Evolutionary conservation across 208 protist species (phyloP).

Genomic region (Crithidia fasciculata): DNA sequence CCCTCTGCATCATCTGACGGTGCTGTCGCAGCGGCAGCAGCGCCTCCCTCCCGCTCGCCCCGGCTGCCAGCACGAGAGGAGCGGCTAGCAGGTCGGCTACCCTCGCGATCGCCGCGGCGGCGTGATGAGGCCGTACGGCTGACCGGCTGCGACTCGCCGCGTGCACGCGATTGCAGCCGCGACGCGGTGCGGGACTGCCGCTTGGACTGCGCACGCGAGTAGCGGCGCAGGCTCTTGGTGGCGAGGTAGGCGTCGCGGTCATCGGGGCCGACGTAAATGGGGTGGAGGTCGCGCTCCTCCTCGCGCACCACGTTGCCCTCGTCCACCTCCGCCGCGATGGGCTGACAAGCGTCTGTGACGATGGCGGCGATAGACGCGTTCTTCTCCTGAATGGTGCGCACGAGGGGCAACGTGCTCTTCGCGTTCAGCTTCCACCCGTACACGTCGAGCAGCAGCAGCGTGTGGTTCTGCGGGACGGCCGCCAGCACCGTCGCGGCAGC

Average conservation of each 20-base stretch:
- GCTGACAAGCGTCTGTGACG: constrained; percentile 80
- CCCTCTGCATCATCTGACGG: neutral
- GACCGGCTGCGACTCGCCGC: constrained; percentile 19
- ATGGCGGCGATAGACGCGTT: constrained; percentile 68
- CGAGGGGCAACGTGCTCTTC: constrained; percentile 37
- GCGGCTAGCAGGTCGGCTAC: constrained; percentile 25
- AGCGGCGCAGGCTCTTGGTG: constrained; percentile 79
- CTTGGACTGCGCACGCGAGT: constrained; percentile 80
- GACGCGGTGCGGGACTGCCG: constrained; percentile 57
- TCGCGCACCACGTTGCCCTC: constrained; percentile 67
- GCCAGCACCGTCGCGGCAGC: constrained; percentile 57
- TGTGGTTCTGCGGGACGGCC: constrained; percentile 62
- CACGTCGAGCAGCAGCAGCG: constrained; percentile 82
- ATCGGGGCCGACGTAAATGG: constrained; percentile 84
- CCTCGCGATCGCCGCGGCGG: constrained; percentile 25
- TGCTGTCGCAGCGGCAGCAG: neutral
- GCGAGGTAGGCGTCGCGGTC: constrained; percentile 87
- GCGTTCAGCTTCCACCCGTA: constrained; percentile 81
- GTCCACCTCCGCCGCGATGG: constrained; percentile 64
- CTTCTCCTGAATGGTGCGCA: constrained; percentile 55
- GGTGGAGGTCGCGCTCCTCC: constrained; percentile 54
- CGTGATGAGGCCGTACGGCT: constrained; percentile 37
- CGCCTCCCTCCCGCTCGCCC: constrained; percentile 6
- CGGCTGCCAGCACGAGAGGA: constrained; percentile 31
- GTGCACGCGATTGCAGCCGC: constrained; percentile 18